These are phyloP conservation scores for Mycena sanguinolenta DNA, from an alignment of 768 basidiomycete species.

Conservation along the genomic window DNA sequence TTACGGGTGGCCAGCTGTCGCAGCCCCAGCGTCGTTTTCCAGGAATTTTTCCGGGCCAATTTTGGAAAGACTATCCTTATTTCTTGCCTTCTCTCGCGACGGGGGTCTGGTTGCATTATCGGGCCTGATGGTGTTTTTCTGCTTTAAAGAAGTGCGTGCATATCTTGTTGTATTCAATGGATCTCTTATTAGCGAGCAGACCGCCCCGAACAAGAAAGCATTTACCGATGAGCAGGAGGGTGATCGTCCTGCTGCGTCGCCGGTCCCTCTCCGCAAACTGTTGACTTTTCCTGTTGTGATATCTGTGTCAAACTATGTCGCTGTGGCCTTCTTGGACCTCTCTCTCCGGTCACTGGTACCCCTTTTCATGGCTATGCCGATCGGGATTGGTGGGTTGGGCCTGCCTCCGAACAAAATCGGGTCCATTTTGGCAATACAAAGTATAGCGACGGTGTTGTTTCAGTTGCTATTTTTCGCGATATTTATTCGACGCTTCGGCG, in stretches of 20 bases:
- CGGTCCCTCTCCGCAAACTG: neutral
- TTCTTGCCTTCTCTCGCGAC: neutral
- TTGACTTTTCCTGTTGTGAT: neutral
- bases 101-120: neutral
- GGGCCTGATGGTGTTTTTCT: neutral
- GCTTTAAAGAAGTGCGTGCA: neutral
- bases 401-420: neutral
- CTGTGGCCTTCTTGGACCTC: neutral
- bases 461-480: neutral
- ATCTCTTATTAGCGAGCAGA: neutral
- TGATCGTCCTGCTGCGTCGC: too few relatives aligned
- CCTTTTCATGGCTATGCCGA: neutral
- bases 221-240: too few relatives aligned
- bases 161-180: neutral
- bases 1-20: too few relatives aligned
- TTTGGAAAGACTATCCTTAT: neutral
- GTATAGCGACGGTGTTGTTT: neutral
- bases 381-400: neutral
- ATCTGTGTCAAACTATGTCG: neutral
- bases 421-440: neutral
- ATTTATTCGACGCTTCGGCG: neutral
- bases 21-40: too few relatives aligned
- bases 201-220: neutral
- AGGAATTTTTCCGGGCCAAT: too few relatives aligned
- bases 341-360: neutral